Conservation (phyloP, 2,329 filamentous ascomycete species). For the Ophiostoma montium region DNA sequence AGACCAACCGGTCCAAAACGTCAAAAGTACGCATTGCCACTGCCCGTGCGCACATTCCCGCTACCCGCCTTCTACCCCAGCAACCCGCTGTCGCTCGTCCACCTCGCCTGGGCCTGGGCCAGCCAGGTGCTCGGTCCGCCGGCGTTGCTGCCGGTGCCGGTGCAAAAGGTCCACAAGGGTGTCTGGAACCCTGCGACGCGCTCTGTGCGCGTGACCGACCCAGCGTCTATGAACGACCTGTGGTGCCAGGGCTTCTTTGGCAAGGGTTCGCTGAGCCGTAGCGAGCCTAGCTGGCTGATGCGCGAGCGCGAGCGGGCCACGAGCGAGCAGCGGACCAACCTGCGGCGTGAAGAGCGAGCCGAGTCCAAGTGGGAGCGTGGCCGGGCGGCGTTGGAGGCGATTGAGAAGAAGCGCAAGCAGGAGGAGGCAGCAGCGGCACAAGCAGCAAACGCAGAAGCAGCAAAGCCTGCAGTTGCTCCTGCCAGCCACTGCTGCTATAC, state of each 20-base stretch:
- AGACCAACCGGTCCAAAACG: conserved; percentile 11
- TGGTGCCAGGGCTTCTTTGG: conserved; percentile 99
- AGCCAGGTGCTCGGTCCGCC: conserved; percentile 57
- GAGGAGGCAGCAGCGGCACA: background rate
- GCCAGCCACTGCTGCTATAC: background rate
- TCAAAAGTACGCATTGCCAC: conserved; percentile 59
- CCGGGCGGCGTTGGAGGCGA: conserved; percentile 70
- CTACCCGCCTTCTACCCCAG: conserved; percentile 80
- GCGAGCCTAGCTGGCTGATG: conserved; percentile 86
- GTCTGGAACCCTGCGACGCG: conserved; percentile 71
- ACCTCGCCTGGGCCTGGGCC: conserved; percentile 64
- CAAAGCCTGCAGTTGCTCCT: background rate
- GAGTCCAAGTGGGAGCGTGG: conserved; percentile 85
- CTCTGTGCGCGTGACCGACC: conserved; percentile 72
- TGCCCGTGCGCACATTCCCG: conserved; percentile 69
- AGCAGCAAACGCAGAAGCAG: background rate
- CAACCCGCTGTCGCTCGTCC: conserved; percentile 78
- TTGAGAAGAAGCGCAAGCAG: conserved; percentile 55
- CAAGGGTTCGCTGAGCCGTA: conserved; percentile 82
- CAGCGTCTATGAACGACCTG: conserved; percentile 58
- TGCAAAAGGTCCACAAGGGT: conserved; percentile 47
- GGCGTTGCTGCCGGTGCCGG: conserved; percentile 46
- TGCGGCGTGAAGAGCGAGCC: conserved; percentile 65
- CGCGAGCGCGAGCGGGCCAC: conserved; percentile 49
- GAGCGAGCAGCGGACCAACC: conserved; percentile 66